phyloP scores from a whole-genome alignment of 2,329 filamentous ascomycete species.

The Colletotrichum echinochloae region DNA sequence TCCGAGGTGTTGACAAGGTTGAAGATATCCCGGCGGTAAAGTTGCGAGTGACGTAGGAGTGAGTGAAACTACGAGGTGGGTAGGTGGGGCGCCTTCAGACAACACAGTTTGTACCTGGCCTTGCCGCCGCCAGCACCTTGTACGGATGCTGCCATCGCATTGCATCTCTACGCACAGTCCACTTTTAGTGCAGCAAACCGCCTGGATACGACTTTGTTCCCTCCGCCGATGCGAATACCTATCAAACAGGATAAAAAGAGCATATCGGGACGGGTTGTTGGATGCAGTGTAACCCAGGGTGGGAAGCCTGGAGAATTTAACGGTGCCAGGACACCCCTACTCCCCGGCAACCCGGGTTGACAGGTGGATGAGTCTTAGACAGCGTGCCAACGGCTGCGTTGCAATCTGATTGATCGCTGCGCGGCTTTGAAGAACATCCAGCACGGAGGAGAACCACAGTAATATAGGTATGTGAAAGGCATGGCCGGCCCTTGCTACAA shows the following conservation, averaged over 20 bases:
- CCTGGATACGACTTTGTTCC: neutral
- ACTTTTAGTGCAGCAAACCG: constrained; percentile 1
- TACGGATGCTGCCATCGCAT: constrained; percentile 14
- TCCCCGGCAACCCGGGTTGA: neutral
- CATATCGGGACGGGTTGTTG: no score
- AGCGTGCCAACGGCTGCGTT: neutral
- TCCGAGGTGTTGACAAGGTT: neutral
- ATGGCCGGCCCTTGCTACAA: neutral
- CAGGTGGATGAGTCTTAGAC: neutral
- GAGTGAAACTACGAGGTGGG: constrained; percentile 18
- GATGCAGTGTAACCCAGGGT: constrained; percentile 13
- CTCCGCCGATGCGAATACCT: constrained; percentile 11
- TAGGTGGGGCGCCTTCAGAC: constrained; percentile 16
- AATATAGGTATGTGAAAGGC: no score
- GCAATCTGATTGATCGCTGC: neutral
- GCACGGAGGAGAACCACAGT: no score
- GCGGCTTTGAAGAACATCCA: neutral
- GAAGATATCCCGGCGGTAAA: neutral
- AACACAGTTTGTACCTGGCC: constrained; percentile 5
- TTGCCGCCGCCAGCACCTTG: neutral
- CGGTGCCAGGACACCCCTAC: neutral
- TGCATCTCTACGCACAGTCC: constrained; percentile 21
- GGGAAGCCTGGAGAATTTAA: constrained; percentile 2
- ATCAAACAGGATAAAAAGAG: no score
- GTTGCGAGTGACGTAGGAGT: constrained; percentile 27